phyloP scores from a whole-genome alignment of 2,329 filamentous ascomycete genomes.

The Uncinocarpus reesii region DNA sequence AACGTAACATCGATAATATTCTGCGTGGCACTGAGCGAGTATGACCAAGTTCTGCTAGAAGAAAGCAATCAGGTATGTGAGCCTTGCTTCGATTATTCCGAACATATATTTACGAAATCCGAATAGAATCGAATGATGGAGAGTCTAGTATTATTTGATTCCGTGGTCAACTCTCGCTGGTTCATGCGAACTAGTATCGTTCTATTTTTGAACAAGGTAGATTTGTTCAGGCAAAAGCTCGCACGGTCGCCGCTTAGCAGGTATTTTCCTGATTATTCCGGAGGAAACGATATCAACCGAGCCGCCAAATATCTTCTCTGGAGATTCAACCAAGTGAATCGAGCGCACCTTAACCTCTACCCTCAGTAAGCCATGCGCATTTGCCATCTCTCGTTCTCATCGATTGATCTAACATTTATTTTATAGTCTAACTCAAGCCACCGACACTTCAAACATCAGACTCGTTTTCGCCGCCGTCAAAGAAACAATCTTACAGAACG shows the following conservation, averaged over 20 bases:
- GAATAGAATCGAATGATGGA: constrained; percentile 99
- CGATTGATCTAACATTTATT: constrained; percentile 22
- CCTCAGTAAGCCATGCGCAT: constrained; percentile 63
- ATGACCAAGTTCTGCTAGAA: constrained; percentile 92
- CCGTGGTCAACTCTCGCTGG: constrained; percentile 96
- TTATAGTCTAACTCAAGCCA: constrained; percentile 85
- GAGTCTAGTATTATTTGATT: constrained; percentile 89
- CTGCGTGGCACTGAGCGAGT: constrained; percentile 94
- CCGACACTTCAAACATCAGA: constrained; percentile 95
- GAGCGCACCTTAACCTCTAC: constrained; percentile 90
- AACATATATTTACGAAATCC: not conserved
- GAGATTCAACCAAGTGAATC: constrained; percentile 97
- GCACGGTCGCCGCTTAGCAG: constrained; percentile 78
- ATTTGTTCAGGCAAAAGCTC: constrained; percentile 93
- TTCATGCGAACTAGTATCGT: constrained; percentile 99
- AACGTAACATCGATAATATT: constrained; percentile 99
- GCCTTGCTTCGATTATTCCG: not conserved
- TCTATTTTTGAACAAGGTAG: constrained; percentile 96
- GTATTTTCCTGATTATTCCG: constrained; percentile 97
- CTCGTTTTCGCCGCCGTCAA: constrained; percentile 97
- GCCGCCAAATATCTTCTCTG: constrained; percentile 95
- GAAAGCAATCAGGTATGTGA: constrained; percentile 82
- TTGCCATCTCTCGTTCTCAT: not conserved
- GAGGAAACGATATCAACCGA: constrained; percentile 94
- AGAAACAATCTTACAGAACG: constrained; percentile 97